Base-by-base conservation (phyloP, 2,329 filamentous ascomycete species). In the Ophiostoma pallidulum region DNA sequence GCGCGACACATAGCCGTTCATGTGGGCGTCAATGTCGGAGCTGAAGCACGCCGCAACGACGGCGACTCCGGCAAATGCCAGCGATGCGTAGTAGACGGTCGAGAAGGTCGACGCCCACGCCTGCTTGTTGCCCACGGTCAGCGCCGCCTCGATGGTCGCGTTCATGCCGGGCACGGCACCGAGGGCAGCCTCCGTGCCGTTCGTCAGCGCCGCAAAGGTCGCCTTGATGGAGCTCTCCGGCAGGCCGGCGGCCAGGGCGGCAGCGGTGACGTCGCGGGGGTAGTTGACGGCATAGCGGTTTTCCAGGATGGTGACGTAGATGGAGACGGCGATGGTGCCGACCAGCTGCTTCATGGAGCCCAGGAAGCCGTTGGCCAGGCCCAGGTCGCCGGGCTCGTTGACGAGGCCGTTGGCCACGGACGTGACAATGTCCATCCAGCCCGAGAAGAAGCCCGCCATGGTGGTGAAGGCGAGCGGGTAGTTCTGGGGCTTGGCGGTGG, bases 331-430 rank as follows among this genome's bases (percentile, higher is more conserved):
- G 24, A 50, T 36, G 33, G 43, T 41, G 24, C 47, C 50, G 38
- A 50, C 38, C 3, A 50, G 43, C 44, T 47, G 40, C 29, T 45
- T 47, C 41, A 52, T 50, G 35, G 50, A 52, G n/a, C 48, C 51
- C 6, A 51, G 29, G 31, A 53, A 53, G 28, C 48, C 51, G 35
- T 48, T 53, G 48, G 48, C 51, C 13, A 53, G 32, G 9, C 50
- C 50, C 14, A 53, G 45, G 39, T 53, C 51, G 14, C 45, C 45
- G 24, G 51, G 51, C 29, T 42, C 41, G 41, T 48, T 49, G 41
- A 51, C 46, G 3, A 51, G 50, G 12, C 51, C 51, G 37, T 50
- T 50, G 41, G 45, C 51, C 14, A 52, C 51, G 14, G 40, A 36
- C 3, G 41, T 43, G 38, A 50, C 26, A 24, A 50, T 36, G 19